Base-by-base conservation (phyloP, 805 yeast genomes). In the Metschnikowia lachancei region DNA sequence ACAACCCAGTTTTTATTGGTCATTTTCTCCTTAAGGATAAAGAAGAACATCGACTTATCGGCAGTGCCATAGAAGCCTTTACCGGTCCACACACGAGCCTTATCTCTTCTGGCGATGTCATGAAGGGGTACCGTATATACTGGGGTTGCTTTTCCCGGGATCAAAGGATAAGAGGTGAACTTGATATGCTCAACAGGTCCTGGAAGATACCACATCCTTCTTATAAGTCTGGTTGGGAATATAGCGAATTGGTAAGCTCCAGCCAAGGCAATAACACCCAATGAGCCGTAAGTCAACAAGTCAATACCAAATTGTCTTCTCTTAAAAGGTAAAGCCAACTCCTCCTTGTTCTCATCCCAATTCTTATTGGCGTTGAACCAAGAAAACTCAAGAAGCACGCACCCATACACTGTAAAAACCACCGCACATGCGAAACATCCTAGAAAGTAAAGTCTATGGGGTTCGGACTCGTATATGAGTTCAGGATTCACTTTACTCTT, bases 31-130 rank as follows among this genome's bases (percentile, higher is more conserved):
- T 79, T 81, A 53, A 88, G 64, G 39, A 85, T 77, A 59, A 87
- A 84, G 73, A 85, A 82, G 63, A 87, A 87, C 43, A 86, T 76
- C 2, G 86, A 72, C 39, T 81, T 78, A 63, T 86, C 90, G 20
- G 86, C 76, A 1, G 95, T 87, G 0, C 95, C 95, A 60, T 88
- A 88, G 58, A 85, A 83, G 1, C 96, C 96, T 51, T 83, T 82
- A n/a, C 90, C 91, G 0, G 95, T 85, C 81, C 89, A 88, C 4
- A 87, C 81, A 53, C 85, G 81, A 8, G 88, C 74, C 48, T 77
- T 75, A 47, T 76, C 77, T 41, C 82, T 80, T 49, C 90, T 74
- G 28, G 66, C 65, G 42, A 88, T 52, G 39, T 74, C 65, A 31
- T 70, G 69, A 39, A 88, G 59, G 2, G 92, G 90, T 28, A 86